phyloP scores from a whole-genome alignment of 2,329 filamentous ascomycete species.

The Venturia aucupariae region DNA sequence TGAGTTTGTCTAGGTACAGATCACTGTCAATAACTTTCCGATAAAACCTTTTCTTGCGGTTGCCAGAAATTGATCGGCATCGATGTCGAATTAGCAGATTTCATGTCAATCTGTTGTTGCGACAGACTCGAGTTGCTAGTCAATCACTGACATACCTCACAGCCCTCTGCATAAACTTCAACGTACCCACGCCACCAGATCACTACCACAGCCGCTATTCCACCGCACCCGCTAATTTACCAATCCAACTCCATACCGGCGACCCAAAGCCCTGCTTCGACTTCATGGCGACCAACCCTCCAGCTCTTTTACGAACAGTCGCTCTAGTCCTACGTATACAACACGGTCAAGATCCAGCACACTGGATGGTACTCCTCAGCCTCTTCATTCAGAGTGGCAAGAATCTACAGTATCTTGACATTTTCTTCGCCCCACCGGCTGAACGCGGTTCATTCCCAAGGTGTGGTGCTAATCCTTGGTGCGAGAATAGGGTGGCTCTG shows the following conservation, averaged over 20 bases:
- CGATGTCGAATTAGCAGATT: too few relatives aligned
- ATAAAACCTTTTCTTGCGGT: too few relatives aligned
- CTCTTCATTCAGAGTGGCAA: background rate
- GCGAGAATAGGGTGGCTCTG: background rate
- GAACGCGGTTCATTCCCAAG: background rate
- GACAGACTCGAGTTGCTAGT: background rate
- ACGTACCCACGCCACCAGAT: background rate
- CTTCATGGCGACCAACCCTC: background rate
- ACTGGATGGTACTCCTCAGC: background rate
- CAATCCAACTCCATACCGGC: background rate
- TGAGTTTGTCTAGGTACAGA: background rate
- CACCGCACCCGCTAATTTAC: background rate
- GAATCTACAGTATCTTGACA: background rate
- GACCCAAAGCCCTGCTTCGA: background rate
- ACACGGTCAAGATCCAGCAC: background rate
- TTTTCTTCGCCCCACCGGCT: background rate
- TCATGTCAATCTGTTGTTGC: background rate
- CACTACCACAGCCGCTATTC: background rate
- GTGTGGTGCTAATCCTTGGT: slow-evolving; percentile 1
- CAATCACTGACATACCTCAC: background rate
- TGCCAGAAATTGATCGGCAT: too few relatives aligned
- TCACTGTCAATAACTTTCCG: background rate
- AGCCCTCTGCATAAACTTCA: slow-evolving; percentile 6
- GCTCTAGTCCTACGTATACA: background rate
- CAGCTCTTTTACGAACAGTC: background rate